These are phyloP conservation scores for Pyrrhoderma noxium DNA, from an alignment of 1,284 basidiomycete species.

Conservation along the genomic window DNA sequence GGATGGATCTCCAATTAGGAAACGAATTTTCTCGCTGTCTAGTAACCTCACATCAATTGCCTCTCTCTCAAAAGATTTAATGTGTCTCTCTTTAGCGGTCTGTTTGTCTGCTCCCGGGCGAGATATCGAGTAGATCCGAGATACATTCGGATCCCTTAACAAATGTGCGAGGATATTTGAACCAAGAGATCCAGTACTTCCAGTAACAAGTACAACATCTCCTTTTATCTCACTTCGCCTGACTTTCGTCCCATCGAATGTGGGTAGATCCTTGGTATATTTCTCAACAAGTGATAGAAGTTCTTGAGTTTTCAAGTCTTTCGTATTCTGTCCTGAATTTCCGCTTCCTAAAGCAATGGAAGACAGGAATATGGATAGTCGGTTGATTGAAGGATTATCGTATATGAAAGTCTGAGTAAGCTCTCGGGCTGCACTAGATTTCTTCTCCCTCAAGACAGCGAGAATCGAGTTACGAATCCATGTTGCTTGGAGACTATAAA, in stretches of 20 bases:
- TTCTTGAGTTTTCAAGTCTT: not conserved
- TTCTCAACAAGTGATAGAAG: conserved; percentile 21
- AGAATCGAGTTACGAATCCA: conserved; percentile 36
- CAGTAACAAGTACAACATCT: conserved; percentile 28
- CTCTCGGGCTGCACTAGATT: conserved; percentile 12
- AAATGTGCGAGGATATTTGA: conserved; percentile 27
- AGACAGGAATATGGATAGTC: conserved; percentile 24
- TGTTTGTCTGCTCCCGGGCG: conserved; percentile 21
- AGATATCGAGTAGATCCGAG: conserved; percentile 30
- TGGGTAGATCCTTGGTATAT: conserved; percentile 18
- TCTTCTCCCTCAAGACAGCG: conserved; percentile 24
- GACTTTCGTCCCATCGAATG: conserved; percentile 6
- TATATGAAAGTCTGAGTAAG: conserved; percentile 31
- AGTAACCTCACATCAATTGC: conserved; percentile 18
- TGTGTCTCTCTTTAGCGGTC: conserved; percentile 23
- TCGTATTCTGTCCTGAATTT: not conserved
- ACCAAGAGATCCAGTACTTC: conserved; percentile 32
- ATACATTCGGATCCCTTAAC: conserved; percentile 20
- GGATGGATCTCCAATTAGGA: conserved; percentile 24
- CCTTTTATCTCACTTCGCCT: no score
- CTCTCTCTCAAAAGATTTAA: conserved; percentile 23
- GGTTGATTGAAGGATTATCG: conserved; percentile 27
- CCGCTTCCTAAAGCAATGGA: conserved; percentile 6
- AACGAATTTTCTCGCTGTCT: conserved; percentile 19
- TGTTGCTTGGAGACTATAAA: conserved; percentile 34